Conservation (phyloP, 169 alveolate genomes). For the Eimeria acervulina region DNA sequence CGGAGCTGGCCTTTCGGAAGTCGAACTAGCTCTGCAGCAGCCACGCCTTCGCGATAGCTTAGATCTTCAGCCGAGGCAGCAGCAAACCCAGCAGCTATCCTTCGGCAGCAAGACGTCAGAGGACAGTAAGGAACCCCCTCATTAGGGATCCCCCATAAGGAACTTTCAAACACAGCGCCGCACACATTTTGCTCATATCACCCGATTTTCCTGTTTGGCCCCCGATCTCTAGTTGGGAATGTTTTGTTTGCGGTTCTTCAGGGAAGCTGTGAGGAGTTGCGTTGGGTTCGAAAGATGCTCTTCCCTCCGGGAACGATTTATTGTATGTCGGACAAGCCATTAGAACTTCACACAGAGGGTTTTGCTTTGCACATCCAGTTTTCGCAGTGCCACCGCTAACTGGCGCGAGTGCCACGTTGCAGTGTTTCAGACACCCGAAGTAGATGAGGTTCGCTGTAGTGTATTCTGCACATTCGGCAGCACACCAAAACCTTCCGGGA, state of each 20-base stretch:
- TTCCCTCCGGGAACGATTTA: neutral
- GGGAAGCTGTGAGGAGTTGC: constrained; percentile 28
- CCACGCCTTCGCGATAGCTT: neutral
- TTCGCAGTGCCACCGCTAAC: constrained; percentile 43
- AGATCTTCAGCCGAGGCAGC: constrained; percentile 48
- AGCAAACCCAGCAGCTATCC: constrained; percentile 55
- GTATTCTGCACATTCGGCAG: neutral
- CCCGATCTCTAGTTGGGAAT: neutral
- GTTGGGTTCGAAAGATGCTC: neutral
- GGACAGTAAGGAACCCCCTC: constrained; percentile 1
- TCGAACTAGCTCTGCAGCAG: constrained; percentile 26
- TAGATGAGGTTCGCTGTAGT: constrained; percentile 24
- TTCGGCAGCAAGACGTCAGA: constrained; percentile 54
- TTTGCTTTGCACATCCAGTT: neutral
- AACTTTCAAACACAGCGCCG: neutral
- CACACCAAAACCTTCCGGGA: neutral
- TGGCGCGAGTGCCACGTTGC: constrained; percentile 1
- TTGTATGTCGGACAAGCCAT: constrained; percentile 34
- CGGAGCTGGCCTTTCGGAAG: constrained; percentile 24
- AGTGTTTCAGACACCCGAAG: no score
- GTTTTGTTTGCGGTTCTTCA: neutral
- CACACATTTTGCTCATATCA: neutral
- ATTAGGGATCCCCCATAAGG: neutral
- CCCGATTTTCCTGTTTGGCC: neutral
- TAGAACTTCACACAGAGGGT: constrained; percentile 26